Evolutionary conservation across 1,284 basidiomycete species (phyloP).

Genomic region (Hemileia vastatrix): DNA sequence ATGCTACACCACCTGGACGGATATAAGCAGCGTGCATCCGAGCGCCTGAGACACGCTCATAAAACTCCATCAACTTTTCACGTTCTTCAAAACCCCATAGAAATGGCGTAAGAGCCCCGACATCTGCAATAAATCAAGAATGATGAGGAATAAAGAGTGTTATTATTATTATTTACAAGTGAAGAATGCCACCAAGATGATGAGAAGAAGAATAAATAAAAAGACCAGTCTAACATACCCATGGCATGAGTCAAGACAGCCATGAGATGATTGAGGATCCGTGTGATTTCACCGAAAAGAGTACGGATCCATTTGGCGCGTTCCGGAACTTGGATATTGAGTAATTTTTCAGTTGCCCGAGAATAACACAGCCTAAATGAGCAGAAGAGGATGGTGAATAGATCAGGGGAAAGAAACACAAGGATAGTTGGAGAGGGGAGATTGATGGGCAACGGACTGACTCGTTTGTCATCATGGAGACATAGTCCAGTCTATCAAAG

Average conservation of each 20-base stretch:
- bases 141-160: neutral
- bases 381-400: slow-evolving; percentile 20
- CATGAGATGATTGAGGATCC: slow-evolving; percentile 96
- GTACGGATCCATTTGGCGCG: slow-evolving; percentile 98
- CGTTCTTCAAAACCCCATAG: slow-evolving; percentile 99
- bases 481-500: slow-evolving; percentile 98
- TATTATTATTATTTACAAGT: neutral
- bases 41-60: slow-evolving; percentile 96
- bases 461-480: slow-evolving; percentile 64
- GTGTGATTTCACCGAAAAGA: slow-evolving; percentile 92
- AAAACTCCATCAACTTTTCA: slow-evolving; percentile 99
- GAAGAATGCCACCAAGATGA: too few species aligned
- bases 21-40: slow-evolving; percentile 97
- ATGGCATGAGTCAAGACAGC: slow-evolving; percentile 89
- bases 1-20: slow-evolving; percentile 94
- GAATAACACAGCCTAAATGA: slow-evolving; percentile 66
- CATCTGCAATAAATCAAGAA: slow-evolving; percentile 50
- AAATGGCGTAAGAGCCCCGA: slow-evolving; percentile 96
- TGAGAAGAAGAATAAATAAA: slow-evolving; percentile 1
- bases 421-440: neutral
- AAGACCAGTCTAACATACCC: slow-evolving; percentile 39
- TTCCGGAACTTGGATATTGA: slow-evolving; percentile 98
- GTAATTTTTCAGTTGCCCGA: slow-evolving; percentile 91
- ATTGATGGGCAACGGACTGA: neutral
- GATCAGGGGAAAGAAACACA: neutral